Evolutionary conservation across 2,329 filamentous ascomycete genomes (phyloP).

Genomic region (Dichotomopilus funicola): DNA sequence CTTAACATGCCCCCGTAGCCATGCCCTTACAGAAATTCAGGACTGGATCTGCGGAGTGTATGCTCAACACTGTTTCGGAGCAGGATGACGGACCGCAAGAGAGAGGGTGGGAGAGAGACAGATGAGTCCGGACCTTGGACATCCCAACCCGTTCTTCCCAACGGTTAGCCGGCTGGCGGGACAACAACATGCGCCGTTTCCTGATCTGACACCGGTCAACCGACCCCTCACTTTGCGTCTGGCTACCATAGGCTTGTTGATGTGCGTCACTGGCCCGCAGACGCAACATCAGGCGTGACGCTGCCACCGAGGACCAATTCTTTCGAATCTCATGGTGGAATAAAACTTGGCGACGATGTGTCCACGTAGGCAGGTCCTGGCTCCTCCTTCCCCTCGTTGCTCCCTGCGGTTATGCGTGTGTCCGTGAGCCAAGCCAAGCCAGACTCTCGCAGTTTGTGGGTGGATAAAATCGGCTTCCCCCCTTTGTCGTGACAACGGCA

Average conservation of each 20-base stretch:
- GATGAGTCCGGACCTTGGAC: too few species aligned
- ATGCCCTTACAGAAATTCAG: too few species aligned
- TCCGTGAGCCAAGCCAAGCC: slow-evolving; percentile 6
- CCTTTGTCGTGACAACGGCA: too few species aligned
- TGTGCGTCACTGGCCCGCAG: slow-evolving; percentile 2
- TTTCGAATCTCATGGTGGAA: not conserved
- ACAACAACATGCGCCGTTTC: not conserved
- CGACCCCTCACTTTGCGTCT: not conserved
- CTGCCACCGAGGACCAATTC: slow-evolving; percentile 4
- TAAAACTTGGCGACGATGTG: not conserved
- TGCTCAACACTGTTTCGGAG: too few species aligned
- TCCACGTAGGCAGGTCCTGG: slow-evolving; percentile 6
- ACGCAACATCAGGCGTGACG: slow-evolving; percentile 6
- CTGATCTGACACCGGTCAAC: not conserved
- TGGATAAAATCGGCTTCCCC: not conserved
- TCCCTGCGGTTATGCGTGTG: slow-evolving; percentile 1
- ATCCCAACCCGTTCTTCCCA: too few species aligned
- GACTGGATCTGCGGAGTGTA: too few species aligned
- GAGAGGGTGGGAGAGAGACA: too few species aligned
- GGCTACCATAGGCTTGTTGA: not conserved
- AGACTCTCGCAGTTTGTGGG: not conserved
- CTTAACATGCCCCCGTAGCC: too few species aligned
- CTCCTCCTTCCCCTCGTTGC: not conserved
- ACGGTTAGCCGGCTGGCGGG: too few species aligned
- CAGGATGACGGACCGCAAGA: too few species aligned